phyloP scores from a whole-genome alignment of 441 rosid genomes.

The Manihot esculenta region DNA sequence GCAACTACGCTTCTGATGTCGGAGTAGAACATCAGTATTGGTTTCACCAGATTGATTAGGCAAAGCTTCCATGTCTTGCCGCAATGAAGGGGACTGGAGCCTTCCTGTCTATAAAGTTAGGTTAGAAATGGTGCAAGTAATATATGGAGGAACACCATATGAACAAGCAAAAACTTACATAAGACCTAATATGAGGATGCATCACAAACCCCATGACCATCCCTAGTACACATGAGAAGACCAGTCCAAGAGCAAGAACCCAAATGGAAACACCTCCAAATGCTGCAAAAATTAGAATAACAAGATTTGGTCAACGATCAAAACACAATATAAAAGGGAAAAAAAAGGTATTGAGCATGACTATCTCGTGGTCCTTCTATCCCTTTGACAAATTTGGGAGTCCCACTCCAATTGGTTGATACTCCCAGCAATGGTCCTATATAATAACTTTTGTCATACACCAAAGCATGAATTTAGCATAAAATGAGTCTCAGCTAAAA shows the following conservation, averaged over 20 bases:
- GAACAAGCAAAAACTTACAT: constrained; percentile 37
- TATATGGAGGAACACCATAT: not conserved
- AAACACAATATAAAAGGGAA: constrained; percentile 12
- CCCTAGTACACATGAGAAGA: not conserved
- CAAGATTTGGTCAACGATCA: not conserved
- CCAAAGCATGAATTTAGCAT: not conserved
- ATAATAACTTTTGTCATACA: not conserved
- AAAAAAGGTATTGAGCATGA: not conserved
- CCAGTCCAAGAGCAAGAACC: constrained; percentile 16
- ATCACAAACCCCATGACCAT: constrained; percentile 9
- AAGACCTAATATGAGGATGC: constrained; percentile 38
- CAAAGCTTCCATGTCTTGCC: constrained; percentile 63
- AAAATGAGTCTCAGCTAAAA: not conserved
- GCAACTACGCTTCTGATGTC: constrained; percentile 55
- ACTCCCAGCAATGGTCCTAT: too few relatives aligned
- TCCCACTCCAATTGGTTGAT: not conserved
- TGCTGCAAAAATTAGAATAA: not conserved
- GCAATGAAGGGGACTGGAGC: constrained; percentile 33
- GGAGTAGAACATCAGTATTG: constrained; percentile 50
- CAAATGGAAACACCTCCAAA: not conserved
- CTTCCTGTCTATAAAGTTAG: constrained; percentile 62
- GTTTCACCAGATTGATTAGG: constrained; percentile 57
- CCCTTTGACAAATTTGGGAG: too few relatives aligned
- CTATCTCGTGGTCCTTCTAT: not conserved
- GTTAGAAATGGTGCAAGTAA: constrained; percentile 32